Evolutionary conservation across 1,139 yeast species (phyloP), one percentile per base, ranked within the genome.

Genomic region (Torulaspora pretoriensis): DNA sequence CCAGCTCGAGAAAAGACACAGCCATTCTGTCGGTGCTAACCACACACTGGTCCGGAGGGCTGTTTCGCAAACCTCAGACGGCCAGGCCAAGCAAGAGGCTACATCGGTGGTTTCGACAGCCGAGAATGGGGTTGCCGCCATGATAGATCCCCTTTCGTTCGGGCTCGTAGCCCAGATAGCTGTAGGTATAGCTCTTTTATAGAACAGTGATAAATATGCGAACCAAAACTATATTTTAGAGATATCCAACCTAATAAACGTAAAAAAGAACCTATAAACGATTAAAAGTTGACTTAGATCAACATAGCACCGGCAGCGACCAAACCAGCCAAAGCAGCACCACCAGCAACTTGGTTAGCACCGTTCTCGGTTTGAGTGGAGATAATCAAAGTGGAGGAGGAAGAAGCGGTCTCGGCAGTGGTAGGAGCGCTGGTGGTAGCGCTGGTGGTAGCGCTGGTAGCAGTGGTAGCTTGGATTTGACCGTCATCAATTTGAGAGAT

Each of bases 231-330:
- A 25, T 40, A 25, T 19, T 32, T 27, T 33, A 32, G 10, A 35
- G n/a, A 35, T 38, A 33, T 40, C 32, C 34, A 33, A 14, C 33
- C 32, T 27, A 33, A 25, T 8, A 16, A 27, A 23, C 28, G 28
- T 16, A 35, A 35, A 37, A 37, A 17, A 19, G 22, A 6, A 22
- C 33, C 25, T 35, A 9, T 8, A 9, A 33, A 34, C 27, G 32
- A 24, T 27, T 27, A 19, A 17, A 25, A 29, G 26, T 17, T 28
- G 17, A 39, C 47, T 47, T 47, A 47, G 46, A 47, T 47, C 45
- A 47, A 43, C 50, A 47, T 34, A 29, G 50, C 50, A 47, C 50
- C 50, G 32, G 47, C 50, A 44, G 50, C 50, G 33, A 44, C 40
- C 42, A 47, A 42, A 44, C 50, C 50, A 19, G 50, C 50, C 16